phyloP scores from a whole-genome alignment of 148 eudicot species.

The Camellia japonica region DNA sequence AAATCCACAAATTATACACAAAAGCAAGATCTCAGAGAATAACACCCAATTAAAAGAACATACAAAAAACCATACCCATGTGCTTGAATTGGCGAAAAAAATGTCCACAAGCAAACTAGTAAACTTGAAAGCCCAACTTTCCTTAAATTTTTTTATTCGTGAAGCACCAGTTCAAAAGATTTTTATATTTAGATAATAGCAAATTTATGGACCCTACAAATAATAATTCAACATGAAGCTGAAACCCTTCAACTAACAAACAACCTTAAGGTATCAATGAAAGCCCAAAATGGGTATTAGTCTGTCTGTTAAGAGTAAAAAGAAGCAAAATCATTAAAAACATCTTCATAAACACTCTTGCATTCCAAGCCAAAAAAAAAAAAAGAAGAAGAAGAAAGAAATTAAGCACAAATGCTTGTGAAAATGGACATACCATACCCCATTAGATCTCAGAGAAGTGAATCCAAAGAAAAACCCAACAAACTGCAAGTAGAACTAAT shows the following conservation, averaged over 20 bases:
- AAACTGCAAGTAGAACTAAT: slow-evolving; percentile 32
- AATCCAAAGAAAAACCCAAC: slow-evolving; percentile 44
- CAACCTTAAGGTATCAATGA: slow-evolving; percentile 1
- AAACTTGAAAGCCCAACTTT: slow-evolving; percentile 9
- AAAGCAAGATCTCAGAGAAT: background rate
- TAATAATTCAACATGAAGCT: background rate
- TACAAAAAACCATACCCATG: slow-evolving; percentile 20
- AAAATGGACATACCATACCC: slow-evolving; percentile 75
- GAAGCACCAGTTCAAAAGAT: slow-evolving; percentile 9
- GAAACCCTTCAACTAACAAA: background rate
- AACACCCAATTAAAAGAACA: background rate
- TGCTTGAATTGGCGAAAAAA: background rate
- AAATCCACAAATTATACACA: background rate
- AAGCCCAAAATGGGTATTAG: slow-evolving; percentile 12
- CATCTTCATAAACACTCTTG: slow-evolving; percentile 49
- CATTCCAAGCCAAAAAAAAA: slow-evolving; percentile 50
- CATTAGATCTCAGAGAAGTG: slow-evolving; percentile 68
- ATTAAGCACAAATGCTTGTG: slow-evolving; percentile 30
- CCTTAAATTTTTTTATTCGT: background rate
- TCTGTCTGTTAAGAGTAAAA: slow-evolving; percentile 4
- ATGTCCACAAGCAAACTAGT: background rate
- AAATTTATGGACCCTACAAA: background rate
- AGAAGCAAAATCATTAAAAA: slow-evolving; percentile 33
- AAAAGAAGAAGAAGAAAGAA: background rate
- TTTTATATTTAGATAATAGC: slow-evolving; percentile 7